Evolutionary conservation across 495 filamentous ascomycete genomes (phyloP).

Genomic region (Lophium mytilinum): DNA sequence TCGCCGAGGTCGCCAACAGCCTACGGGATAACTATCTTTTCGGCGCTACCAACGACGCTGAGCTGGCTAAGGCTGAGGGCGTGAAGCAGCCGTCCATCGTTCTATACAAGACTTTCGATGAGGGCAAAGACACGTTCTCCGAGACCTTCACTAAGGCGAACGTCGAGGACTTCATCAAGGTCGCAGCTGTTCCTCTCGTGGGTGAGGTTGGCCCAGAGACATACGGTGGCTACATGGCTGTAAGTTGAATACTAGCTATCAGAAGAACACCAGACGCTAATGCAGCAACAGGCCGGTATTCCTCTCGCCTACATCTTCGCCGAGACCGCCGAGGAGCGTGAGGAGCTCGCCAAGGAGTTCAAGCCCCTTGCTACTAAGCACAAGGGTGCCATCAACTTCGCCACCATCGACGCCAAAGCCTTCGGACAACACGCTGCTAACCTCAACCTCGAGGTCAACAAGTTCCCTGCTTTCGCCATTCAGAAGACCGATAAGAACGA

Average conservation of each 20-base stretch:
- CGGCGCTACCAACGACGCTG: conserved; percentile 72
- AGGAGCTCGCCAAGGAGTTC: conserved; percentile 55
- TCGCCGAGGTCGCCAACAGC: conserved; percentile 68
- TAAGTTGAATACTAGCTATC: conserved; percentile 33
- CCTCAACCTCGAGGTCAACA: conserved; percentile 90
- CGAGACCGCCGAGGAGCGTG: conserved; percentile 83
- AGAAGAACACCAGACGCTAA: neutral
- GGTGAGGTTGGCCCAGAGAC: conserved; percentile 98
- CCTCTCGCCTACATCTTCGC: conserved; percentile 98
- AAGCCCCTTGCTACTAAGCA: conserved; percentile 62
- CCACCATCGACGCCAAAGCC: conserved; percentile 90
- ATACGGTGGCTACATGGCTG: conserved; percentile 91
- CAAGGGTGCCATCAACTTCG: conserved; percentile 88
- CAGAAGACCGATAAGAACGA: conserved; percentile 92
- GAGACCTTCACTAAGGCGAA: conserved; percentile 69
- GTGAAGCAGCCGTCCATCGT: conserved; percentile 80
- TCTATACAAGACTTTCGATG: conserved; percentile 96
- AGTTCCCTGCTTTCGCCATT: conserved; percentile 96
- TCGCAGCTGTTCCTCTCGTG: conserved; percentile 78
- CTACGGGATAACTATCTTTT: conserved; percentile 90
- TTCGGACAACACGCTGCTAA: conserved; percentile 95
- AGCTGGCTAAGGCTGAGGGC: conserved; percentile 80
- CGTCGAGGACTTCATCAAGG: conserved; percentile 76
- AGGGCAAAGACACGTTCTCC: conserved; percentile 80
- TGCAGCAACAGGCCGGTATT: conserved; percentile 58